phyloP scores from a whole-genome alignment of 2,329 filamentous ascomycete species.

The Harringtonia aguacate region DNA sequence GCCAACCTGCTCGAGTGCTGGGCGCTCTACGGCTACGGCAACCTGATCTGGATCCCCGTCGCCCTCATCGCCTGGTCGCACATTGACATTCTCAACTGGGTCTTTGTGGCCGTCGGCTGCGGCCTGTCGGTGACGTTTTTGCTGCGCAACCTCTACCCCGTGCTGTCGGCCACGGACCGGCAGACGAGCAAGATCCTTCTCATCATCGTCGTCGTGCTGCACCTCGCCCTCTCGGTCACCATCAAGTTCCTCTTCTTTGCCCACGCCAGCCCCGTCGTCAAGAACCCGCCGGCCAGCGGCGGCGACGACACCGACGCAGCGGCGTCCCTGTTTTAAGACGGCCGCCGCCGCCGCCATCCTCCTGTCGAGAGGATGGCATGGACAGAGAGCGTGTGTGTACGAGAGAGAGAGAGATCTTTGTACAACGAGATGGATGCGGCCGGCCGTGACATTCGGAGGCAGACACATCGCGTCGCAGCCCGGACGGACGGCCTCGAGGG shows the following conservation, averaged over 20 bases:
- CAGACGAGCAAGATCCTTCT: slow-evolving; percentile 85
- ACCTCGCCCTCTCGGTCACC: slow-evolving; percentile 81
- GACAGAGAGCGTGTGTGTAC: too few species aligned
- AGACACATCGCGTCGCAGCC: too few species aligned
- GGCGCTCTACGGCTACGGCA: slow-evolving; percentile 91
- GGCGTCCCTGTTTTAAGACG: not conserved
- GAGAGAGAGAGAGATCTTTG: too few species aligned
- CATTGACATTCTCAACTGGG: slow-evolving; percentile 79
- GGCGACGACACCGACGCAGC: not conserved
- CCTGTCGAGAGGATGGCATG: too few species aligned
- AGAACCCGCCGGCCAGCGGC: slow-evolving; percentile 3
- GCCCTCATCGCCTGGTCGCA: slow-evolving; percentile 86
- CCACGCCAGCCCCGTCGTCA: slow-evolving; percentile 48
- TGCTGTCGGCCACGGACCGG: slow-evolving; percentile 83
- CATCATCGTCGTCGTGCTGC: slow-evolving; percentile 71
- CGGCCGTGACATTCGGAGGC: too few species aligned
- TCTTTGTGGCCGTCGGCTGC: slow-evolving; percentile 82
- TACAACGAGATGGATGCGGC: too few species aligned
- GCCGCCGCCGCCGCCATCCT: too few species aligned
- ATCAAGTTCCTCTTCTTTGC: slow-evolving; percentile 98
- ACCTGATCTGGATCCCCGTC: slow-evolving; percentile 94
- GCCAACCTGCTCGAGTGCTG: slow-evolving; percentile 92
- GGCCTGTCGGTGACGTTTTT: slow-evolving; percentile 74
- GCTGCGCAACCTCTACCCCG: slow-evolving; percentile 77
- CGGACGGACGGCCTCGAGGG: too few species aligned